Percentiles rank a stretch among this genome's conserved stretches.
Conservation (phyloP, 176 grass and related monocot species). For the Thinopyrum elongatum region DNA sequence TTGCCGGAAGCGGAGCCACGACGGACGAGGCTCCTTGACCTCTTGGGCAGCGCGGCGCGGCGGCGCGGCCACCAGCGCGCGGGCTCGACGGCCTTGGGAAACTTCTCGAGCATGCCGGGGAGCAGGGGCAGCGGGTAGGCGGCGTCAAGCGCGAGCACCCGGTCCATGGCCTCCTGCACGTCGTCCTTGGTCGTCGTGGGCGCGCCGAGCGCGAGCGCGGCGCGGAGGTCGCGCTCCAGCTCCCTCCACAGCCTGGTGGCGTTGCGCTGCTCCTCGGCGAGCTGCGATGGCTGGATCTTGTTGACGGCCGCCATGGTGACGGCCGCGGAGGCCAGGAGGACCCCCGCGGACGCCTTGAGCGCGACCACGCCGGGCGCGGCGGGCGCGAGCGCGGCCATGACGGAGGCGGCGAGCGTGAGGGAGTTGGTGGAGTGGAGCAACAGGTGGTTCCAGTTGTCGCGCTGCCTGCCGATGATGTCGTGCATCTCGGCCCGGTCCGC, state of each 20-base stretch:
- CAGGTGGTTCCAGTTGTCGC: conserved; percentile 77
- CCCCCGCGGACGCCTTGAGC: conserved; percentile 32
- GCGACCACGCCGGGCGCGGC: not conserved
- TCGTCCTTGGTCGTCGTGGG: no score
- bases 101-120: no score
- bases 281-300: conserved; percentile 70
- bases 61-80: no score
- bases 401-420: conserved; percentile 41
- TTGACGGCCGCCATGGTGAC: conserved; percentile 39
- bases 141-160: no score
- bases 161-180: no score
- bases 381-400: conserved; percentile 42
- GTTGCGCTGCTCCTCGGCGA: conserved; percentile 70
- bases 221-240: conserved; percentile 36
- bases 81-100: no score
- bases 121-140: no score
- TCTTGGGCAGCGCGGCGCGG: not conserved
- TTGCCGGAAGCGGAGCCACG: no score
- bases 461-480: conserved; percentile 60
- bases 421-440: conserved; percentile 62
- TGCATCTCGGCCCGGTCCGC: conserved; percentile 60
- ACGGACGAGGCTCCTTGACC: no score
- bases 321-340: conserved; percentile 22
- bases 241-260: conserved; percentile 46
- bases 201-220: not conserved